Percentiles rank a stretch among this genome's conserved stretches.
These are phyloP conservation scores for Pseudocercospora eumusae DNA, from an alignment of 2,329 filamentous ascomycete genomes.

Conservation along the genomic window DNA sequence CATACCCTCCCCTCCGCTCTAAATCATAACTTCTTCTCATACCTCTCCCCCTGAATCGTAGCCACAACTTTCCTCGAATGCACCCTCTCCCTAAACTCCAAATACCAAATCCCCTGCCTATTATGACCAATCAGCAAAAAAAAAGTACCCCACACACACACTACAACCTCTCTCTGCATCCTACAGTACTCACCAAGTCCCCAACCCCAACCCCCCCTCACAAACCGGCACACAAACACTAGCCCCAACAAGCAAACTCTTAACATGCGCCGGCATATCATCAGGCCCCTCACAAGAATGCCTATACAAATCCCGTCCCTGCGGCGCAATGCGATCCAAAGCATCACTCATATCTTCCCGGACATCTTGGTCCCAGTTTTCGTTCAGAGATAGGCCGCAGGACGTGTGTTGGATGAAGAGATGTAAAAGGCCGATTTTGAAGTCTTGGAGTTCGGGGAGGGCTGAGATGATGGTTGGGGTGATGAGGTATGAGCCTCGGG, in stretches of 20 bases:
- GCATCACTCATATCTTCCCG: slow-evolving; percentile 87
- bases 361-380: slow-evolving; percentile 88
- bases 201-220: slow-evolving; percentile 72
- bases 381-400: slow-evolving; percentile 86
- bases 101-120: slow-evolving; percentile 92
- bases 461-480: slow-evolving; percentile 71
- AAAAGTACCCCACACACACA: slow-evolving; percentile 66
- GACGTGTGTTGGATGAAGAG: slow-evolving; percentile 95
- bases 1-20: neutral
- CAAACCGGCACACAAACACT: slow-evolving; percentile 89
- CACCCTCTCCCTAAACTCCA: slow-evolving; percentile 78
- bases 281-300: slow-evolving; percentile 85
- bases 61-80: slow-evolving; percentile 83
- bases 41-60: slow-evolving; percentile 84
- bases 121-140: slow-evolving; percentile 44
- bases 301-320: slow-evolving; percentile 73
- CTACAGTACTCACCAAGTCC: slow-evolving; percentile 61
- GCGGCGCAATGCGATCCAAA: slow-evolving; percentile 83
- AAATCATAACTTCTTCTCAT: slow-evolving; percentile 42
- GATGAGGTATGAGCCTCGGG: slow-evolving; percentile 85
- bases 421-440: slow-evolving; percentile 83
- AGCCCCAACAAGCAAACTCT: slow-evolving; percentile 83
- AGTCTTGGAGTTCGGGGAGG: slow-evolving; percentile 76
- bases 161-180: slow-evolving; percentile 55
- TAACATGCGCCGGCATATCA: slow-evolving; percentile 98